Conservation (phyloP, 1,139 yeast genomes). For the Pichia terricola region DNA sequence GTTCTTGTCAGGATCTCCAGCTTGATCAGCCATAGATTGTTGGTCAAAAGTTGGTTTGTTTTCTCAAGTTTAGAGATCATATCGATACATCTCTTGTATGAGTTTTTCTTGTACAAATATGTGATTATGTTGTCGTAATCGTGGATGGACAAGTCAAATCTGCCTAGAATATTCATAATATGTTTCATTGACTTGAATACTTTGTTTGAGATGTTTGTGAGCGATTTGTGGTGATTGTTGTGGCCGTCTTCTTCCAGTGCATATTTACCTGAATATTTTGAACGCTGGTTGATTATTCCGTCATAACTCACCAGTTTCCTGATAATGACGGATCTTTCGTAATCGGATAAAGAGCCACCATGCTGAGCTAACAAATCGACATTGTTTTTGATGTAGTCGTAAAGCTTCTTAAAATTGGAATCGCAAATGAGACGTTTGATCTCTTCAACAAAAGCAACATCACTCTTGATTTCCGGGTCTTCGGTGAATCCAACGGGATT, state of each 20-base stretch:
- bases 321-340: slow-evolving; percentile 7
- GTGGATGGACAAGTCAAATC: slow-evolving; percentile 2
- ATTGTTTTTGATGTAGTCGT: too few relatives aligned
- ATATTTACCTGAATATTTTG: neutral
- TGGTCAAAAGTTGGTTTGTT: slow-evolving; percentile 12
- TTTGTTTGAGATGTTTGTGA: neutral
- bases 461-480: too few relatives aligned
- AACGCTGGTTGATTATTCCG: slow-evolving; percentile 1
- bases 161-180: slow-evolving; percentile 3
- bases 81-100: slow-evolving; percentile 14
- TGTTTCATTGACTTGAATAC: slow-evolving; percentile 3
- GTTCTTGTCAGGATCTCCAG: slow-evolving; percentile 19
- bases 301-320: slow-evolving; percentile 4
- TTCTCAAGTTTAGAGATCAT: slow-evolving; percentile 15
- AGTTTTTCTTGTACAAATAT: slow-evolving; percentile 13
- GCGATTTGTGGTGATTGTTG: neutral
- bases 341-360: too few relatives aligned
- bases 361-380: too few relatives aligned
- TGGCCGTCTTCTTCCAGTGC: neutral
- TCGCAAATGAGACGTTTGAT: too few relatives aligned
- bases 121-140: slow-evolving; percentile 21
- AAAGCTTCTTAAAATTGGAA: too few relatives aligned
- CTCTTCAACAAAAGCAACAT: too few relatives aligned
- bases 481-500: too few relatives aligned
- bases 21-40: slow-evolving; percentile 20